These are phyloP conservation scores for Arthrocladium fulminans DNA, from an alignment of 2,329 filamentous ascomycete species.

Conservation along the genomic window DNA sequence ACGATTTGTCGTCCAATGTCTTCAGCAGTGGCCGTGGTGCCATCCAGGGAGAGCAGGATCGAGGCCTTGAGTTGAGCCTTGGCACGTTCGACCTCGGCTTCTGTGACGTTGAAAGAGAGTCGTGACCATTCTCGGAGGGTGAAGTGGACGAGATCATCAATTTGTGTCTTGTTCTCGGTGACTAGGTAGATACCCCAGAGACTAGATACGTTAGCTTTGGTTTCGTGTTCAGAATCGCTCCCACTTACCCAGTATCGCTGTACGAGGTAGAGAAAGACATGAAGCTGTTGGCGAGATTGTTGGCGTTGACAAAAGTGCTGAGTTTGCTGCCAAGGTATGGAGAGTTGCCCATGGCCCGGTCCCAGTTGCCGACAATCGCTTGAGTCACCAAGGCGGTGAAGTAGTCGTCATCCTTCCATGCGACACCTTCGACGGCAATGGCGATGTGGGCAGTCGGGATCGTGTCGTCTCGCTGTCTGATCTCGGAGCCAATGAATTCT, in stretches of 20 bases:
- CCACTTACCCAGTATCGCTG: conserved; percentile 87
- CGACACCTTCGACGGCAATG: conserved; percentile 96
- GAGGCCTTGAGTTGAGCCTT: conserved; percentile 99
- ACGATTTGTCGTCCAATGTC: conserved; percentile 98
- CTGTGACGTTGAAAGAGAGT: conserved; percentile 75
- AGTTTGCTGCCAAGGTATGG: conserved; percentile 98
- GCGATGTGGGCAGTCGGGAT: conserved; percentile 96
- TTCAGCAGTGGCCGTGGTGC: conserved; percentile 93
- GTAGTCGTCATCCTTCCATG: conserved; percentile 99
- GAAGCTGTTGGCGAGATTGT: conserved; percentile 97
- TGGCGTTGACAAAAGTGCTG: conserved; percentile 84
- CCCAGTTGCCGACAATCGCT: conserved; percentile 99
- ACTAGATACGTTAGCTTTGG: conserved; percentile 44
- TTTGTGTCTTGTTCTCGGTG: conserved; percentile 72
- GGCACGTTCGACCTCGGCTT: conserved; percentile 91
- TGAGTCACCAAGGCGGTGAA: conserved; percentile 96
- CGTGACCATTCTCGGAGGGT: conserved; percentile 97
- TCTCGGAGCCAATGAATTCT: conserved; percentile 92
- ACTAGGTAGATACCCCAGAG: conserved; percentile 99
- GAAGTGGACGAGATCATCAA: conserved; percentile 98
- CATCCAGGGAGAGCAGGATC: conserved; percentile 91
- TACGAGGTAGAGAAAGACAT: conserved; percentile 99
- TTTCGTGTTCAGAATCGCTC: conserved; percentile 11
- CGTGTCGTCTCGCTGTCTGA: conserved; percentile 91
- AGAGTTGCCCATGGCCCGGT: conserved; percentile 96